Evolutionary conservation across 768 basidiomycete species (phyloP).

Genomic region (Suillus clintonianus): DNA sequence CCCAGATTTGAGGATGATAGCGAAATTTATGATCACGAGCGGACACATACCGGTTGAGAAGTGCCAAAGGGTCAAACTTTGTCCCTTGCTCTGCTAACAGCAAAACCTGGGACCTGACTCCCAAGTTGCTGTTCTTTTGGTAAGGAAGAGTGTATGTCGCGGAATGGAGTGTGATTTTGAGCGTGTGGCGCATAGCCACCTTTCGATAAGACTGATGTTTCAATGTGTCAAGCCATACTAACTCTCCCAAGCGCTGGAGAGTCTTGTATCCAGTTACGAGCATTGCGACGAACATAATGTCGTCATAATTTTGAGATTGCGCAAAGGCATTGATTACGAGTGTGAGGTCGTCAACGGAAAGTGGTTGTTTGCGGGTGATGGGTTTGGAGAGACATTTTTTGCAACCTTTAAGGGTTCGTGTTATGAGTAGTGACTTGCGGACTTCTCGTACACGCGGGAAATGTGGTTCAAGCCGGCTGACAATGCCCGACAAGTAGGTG

Average conservation of each 20-base stretch:
- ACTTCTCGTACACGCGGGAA: slow-evolving; percentile 31
- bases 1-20: too few relatives aligned
- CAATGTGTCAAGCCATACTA: slow-evolving; percentile 23
- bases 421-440: slow-evolving; percentile 20
- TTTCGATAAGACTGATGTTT: slow-evolving; percentile 14
- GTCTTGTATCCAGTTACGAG: slow-evolving; percentile 25
- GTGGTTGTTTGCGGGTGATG: slow-evolving; percentile 15
- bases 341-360: slow-evolving; percentile 18
- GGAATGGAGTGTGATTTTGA: not conserved
- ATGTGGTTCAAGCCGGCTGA: slow-evolving; percentile 26
- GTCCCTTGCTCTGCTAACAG: too few relatives aligned
- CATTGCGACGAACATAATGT: slow-evolving; percentile 32
- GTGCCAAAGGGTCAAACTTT: too few relatives aligned
- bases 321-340: slow-evolving; percentile 7
- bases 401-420: slow-evolving; percentile 32
- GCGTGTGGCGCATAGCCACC: slow-evolving; percentile 13
- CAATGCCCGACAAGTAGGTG: slow-evolving; percentile 41
- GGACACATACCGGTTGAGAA: too few relatives aligned
- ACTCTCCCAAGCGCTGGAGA: slow-evolving; percentile 29
- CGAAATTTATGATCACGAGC: too few relatives aligned
- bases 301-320: slow-evolving; percentile 25
- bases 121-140: slow-evolving; percentile 40
- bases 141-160: slow-evolving; percentile 30
- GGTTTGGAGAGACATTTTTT: slow-evolving; percentile 18
- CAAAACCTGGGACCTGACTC: slow-evolving; percentile 16